Base-by-base conservation (phyloP, 495 filamentous ascomycete genomes). In the Hyphodiscus hymeniophilus region DNA sequence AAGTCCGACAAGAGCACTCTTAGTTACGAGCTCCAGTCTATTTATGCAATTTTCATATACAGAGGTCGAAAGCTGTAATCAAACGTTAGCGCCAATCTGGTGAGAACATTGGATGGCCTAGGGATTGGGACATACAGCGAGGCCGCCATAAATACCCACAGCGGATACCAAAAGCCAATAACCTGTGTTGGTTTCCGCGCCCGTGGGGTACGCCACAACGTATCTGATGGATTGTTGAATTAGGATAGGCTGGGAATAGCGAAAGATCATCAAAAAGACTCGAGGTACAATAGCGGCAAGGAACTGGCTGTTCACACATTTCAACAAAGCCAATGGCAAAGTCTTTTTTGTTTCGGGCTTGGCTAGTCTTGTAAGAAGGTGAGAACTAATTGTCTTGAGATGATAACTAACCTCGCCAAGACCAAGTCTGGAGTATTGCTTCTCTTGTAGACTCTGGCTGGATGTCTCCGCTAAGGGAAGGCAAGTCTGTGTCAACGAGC, bases 231-330 rank as follows among this genome's bases (percentile, higher is more conserved):
- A 46, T 24, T 41, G 38, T 16, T 41, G 48, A 40, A 66, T 60
- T 3, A 88, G 68, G 41, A 88, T 72, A 1, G 82, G 82, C 53
- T 87, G 82, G 43, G 73, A 74, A 42, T 81, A 77, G n/a, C 67
- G 76, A 52, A 88, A 79, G 1, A 62, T 77, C 18, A 72, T 71
- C 1, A 75, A 62, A 30, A 60, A 70, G 0, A 69, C 52, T 38
- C 64, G 3, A 78, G 77, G 51, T 69, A 68, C 26, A 80, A 63
- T 15, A 15, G 46, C 20, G 15, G 39, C 23, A 15, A 26, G 36
- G 13, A 52, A 26, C 11, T 23, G 32, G 39, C 44, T 30, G 33
- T 15, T 18, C 13, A 47, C 11, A 23, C 42, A 52, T 24, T 43
- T 21, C n/a, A 43, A 35, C 7, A 43, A 18, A 1, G 44, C 43